These are phyloP conservation scores for Aspergillus japonicus DNA, from an alignment of 2,329 filamentous ascomycete genomes.

Conservation along the genomic window DNA sequence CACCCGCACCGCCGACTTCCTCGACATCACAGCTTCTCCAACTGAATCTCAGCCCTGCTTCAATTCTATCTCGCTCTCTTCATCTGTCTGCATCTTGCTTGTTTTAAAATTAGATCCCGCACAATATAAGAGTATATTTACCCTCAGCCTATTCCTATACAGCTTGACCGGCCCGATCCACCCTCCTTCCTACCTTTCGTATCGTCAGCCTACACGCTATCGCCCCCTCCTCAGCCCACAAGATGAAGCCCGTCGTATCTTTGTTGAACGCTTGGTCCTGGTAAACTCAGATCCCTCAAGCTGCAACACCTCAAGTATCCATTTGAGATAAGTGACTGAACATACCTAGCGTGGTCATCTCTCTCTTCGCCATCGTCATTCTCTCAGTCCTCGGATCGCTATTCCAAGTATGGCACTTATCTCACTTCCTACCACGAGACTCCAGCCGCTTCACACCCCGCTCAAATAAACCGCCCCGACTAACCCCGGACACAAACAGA, in stretches of 20 bases:
- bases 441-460: neutral
- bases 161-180: neutral
- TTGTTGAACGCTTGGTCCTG: slow-evolving; percentile 93
- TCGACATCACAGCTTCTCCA: neutral
- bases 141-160: neutral
- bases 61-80: neutral
- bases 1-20: neutral
- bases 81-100: neutral
- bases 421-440: slow-evolving; percentile 1
- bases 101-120: neutral
- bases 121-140: neutral
- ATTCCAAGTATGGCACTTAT: slow-evolving; percentile 60
- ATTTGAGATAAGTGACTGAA: slow-evolving; percentile 13
- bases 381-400: slow-evolving; percentile 66
- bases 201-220: slow-evolving; percentile 1
- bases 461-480: neutral
- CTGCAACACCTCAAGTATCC: neutral
- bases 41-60: neutral
- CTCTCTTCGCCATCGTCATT: slow-evolving; percentile 64
- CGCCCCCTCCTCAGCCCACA: slow-evolving; percentile 35
- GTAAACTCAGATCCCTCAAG: slow-evolving; percentile 54
- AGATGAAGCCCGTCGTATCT: slow-evolving; percentile 92
- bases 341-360: slow-evolving; percentile 64
- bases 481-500: slow-evolving; percentile 32
- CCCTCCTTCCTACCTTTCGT: neutral